phyloP scores from a whole-genome alignment of 306 rosid species.

The Quercus cerris region DNA sequence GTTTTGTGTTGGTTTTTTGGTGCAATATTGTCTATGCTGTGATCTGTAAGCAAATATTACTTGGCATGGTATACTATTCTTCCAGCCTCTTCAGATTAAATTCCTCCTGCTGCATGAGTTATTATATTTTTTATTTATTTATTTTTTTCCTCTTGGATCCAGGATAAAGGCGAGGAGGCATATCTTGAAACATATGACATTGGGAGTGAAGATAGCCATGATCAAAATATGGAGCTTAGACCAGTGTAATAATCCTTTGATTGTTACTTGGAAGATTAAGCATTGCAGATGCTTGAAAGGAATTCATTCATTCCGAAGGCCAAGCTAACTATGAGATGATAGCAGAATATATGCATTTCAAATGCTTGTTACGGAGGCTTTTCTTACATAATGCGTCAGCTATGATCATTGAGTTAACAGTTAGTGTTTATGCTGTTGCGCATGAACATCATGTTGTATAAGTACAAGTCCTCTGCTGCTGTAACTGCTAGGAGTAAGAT shows the following conservation, averaged over 20 bases:
- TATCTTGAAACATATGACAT: slow-evolving; percentile 30
- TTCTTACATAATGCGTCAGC: background rate
- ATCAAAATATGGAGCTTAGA: slow-evolving; percentile 19
- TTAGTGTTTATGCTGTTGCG: background rate
- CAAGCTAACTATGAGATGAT: background rate
- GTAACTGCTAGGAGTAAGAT: background rate
- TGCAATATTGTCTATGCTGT: no score
- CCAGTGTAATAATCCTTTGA: slow-evolving; percentile 9
- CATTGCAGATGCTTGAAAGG: slow-evolving; percentile 12
- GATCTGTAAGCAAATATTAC: no score
- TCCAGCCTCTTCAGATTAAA: background rate
- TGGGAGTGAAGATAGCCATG: slow-evolving; percentile 29
- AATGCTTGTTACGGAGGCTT: slow-evolving; percentile 2
- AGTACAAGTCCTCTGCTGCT: background rate
- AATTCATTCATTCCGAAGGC: background rate
- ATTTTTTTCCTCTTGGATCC: slow-evolving; percentile 20
- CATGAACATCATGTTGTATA: background rate
- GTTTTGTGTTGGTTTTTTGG: no score
- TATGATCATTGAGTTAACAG: background rate
- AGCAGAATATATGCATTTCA: slow-evolving; percentile 1
- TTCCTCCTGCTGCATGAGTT: background rate
- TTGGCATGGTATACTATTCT: background rate
- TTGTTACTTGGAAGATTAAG: slow-evolving; percentile 17
- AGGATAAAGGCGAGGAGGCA: slow-evolving; percentile 42
- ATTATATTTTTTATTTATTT: background rate